Evolutionary conservation across 2,329 filamentous ascomycete species (phyloP).

Genomic region (Xylariaceae sp.): DNA sequence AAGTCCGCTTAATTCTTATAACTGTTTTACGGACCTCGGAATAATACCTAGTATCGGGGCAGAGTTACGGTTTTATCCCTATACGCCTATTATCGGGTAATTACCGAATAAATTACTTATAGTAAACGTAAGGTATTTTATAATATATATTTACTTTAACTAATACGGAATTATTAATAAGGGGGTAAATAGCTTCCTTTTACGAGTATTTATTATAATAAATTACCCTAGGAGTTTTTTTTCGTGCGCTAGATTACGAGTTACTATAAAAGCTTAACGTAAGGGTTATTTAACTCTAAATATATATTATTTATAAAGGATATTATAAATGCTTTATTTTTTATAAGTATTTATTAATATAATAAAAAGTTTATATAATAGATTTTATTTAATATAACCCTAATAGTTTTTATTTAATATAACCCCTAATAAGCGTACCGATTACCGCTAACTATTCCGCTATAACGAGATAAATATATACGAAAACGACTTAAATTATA

Average conservation of each 20-base stretch:
- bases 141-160: neutral
- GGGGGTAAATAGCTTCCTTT: neutral
- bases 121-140: neutral
- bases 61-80: neutral
- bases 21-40: neutral
- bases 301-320: neutral
- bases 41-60: neutral
- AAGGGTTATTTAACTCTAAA: neutral
- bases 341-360: neutral
- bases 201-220: neutral
- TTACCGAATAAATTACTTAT: neutral
- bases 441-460: neutral
- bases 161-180: neutral
- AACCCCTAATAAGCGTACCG: neutral
- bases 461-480: neutral
- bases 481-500: neutral
- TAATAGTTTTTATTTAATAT: neutral
- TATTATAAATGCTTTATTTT: neutral
- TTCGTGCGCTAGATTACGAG: neutral
- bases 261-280: neutral
- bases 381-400: neutral
- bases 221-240: neutral
- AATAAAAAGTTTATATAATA: neutral
- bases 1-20: neutral
- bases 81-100: neutral